Evolutionary conservation across 1,139 yeast genomes (phyloP).

Genomic region (Diutina sp.): DNA sequence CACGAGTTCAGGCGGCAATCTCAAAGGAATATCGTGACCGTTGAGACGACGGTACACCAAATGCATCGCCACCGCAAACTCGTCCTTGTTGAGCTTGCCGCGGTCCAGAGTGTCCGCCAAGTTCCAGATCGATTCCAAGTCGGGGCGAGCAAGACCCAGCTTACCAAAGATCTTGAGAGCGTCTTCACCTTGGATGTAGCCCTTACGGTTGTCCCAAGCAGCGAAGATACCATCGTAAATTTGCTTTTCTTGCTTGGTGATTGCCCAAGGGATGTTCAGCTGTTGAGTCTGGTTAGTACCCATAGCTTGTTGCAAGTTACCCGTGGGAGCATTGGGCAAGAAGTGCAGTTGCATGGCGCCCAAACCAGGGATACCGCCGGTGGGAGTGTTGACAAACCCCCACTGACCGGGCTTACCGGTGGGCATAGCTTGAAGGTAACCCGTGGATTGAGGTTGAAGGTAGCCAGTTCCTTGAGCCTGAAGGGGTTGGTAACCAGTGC

Average conservation of each 20-base stretch:
- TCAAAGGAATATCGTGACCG: conserved; percentile 60
- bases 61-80: conserved; percentile 78
- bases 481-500: conserved; percentile 12
- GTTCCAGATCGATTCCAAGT: conserved; percentile 86
- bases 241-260: conserved; percentile 74
- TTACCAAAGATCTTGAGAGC: conserved; percentile 84
- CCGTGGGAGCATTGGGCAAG: conserved; percentile 45
- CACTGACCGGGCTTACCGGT: conserved; percentile 75
- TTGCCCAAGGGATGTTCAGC: conserved; percentile 56
- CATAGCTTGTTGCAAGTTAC: conserved; percentile 36
- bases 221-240: conserved; percentile 78
- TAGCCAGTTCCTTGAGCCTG: conserved; percentile 17
- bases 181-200: conserved; percentile 65
- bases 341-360: conserved; percentile 65
- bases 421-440: conserved; percentile 36
- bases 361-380: conserved; percentile 66
- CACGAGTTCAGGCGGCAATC: conserved; percentile 59
- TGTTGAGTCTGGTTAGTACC: conserved; percentile 23
- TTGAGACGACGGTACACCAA: conserved; percentile 62
- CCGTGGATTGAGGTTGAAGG: conserved; percentile 28
- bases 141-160: conserved; percentile 76
- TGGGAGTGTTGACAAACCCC: conserved; percentile 68
- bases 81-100: conserved; percentile 65
- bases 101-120: conserved; percentile 58
- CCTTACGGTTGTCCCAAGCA: conserved; percentile 74